Conservation (phyloP, 768 basidiomycete species). For the Coprinopsis strossmayeri region DNA sequence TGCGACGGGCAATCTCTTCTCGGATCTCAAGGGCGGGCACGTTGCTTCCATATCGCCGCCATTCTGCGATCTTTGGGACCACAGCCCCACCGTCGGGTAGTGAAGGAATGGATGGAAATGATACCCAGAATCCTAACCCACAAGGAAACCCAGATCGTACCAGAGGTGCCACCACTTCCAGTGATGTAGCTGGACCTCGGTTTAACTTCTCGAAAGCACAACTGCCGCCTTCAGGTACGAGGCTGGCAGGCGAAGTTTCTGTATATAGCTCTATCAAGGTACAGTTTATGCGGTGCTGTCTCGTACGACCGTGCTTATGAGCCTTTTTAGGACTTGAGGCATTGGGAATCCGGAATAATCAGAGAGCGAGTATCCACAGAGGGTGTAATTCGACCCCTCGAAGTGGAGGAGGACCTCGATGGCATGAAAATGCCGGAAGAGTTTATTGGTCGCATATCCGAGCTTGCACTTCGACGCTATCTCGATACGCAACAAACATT, state of each 20-base stretch:
- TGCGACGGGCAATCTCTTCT: slow-evolving; percentile 19
- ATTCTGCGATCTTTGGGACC: slow-evolving; percentile 4
- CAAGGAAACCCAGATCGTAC: background rate
- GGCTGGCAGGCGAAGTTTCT: slow-evolving; percentile 52
- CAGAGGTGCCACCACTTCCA: slow-evolving; percentile 15
- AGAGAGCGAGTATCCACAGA: slow-evolving; percentile 82
- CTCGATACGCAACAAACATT: slow-evolving; percentile 52
- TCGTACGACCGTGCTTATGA: background rate
- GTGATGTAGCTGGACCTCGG: slow-evolving; percentile 31
- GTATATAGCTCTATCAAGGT: slow-evolving; percentile 52
- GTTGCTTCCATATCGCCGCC: slow-evolving; percentile 12
- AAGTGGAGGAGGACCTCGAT: slow-evolving; percentile 57
- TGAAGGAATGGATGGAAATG: background rate
- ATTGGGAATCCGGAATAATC: slow-evolving; percentile 64
- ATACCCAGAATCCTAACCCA: background rate
- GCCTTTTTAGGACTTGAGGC: slow-evolving; percentile 24
- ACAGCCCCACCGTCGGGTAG: too few relatives aligned
- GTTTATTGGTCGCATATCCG: slow-evolving; percentile 69
- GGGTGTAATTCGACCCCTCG: slow-evolving; percentile 79
- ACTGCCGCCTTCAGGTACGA: slow-evolving; percentile 16
- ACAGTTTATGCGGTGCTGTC: background rate
- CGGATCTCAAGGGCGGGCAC: slow-evolving; percentile 13
- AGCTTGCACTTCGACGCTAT: slow-evolving; percentile 72
- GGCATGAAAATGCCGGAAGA: slow-evolving; percentile 62
- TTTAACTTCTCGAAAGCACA: slow-evolving; percentile 18